These are phyloP conservation scores for Colletotrichum sansevieriae DNA, from an alignment of 2,329 filamentous ascomycete genomes.

Conservation along the genomic window DNA sequence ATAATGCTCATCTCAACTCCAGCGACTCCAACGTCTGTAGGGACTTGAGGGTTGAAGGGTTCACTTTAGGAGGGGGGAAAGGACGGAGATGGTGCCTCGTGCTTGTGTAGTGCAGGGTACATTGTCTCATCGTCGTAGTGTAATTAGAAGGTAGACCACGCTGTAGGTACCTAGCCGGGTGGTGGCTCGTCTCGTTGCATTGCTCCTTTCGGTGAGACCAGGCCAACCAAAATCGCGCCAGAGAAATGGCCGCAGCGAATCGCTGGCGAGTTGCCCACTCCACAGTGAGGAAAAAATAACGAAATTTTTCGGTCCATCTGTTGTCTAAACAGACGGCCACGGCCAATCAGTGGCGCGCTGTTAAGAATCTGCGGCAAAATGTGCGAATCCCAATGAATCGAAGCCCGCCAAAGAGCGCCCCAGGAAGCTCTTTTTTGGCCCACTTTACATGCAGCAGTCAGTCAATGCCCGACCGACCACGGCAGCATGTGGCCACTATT, in stretches of 20 bases:
- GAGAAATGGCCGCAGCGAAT: conserved; percentile 10
- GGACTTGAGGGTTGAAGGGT: conserved; percentile 10
- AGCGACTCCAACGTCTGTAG: conserved; percentile 1
- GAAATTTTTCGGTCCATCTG: conserved; percentile 2
- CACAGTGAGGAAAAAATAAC: conserved; percentile 2
- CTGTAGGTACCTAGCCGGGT: neutral
- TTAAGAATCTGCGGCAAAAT: conserved; percentile 15
- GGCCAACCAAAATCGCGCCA: conserved; percentile 15
- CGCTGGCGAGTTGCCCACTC: neutral
- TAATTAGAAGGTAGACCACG: no score
- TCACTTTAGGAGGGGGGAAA: conserved; percentile 20
- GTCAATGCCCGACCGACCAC: conserved; percentile 9
- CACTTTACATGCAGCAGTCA: conserved; percentile 23
- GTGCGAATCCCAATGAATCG: conserved; percentile 13
- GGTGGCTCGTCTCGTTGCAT: neutral
- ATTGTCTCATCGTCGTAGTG: conserved; percentile 3
- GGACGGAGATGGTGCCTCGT: conserved; percentile 12
- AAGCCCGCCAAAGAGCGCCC: conserved; percentile 14
- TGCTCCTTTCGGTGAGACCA: conserved; percentile 18
- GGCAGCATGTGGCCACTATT: conserved; percentile 4
- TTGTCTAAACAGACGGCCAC: conserved; percentile 3
- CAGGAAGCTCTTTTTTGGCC: neutral
- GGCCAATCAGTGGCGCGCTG: conserved; percentile 22
- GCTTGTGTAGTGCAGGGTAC: neutral
- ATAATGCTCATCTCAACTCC: conserved; percentile 16